A percentile compares a stretch with the other conserved stretches of the same genome.
Conservation (phyloP, 306 rosid species). For the Luffa acutangula region DNA sequence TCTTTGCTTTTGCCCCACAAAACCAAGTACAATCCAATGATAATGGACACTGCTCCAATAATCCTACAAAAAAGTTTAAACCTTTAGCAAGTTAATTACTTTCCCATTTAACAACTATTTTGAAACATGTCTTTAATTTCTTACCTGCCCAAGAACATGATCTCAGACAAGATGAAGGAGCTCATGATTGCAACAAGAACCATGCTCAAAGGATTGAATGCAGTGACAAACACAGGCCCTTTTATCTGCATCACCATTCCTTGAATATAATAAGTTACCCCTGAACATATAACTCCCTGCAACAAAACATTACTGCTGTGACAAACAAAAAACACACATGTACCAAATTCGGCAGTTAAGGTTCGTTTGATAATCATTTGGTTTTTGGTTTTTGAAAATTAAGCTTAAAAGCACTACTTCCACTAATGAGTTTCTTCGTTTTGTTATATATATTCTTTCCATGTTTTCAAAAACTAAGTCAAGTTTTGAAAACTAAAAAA, state of each 20-base stretch:
- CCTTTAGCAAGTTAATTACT: neutral
- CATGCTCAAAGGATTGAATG: constrained; percentile 33
- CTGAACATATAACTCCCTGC: constrained; percentile 43
- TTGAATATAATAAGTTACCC: constrained; percentile 25
- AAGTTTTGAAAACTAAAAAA: no score
- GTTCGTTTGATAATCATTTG: no score
- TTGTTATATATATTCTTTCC: no score
- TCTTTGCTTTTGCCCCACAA: constrained; percentile 44
- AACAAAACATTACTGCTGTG: neutral
- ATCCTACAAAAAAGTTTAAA: constrained; percentile 13
- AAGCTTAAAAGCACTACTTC: no score
- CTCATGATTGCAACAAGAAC: constrained; percentile 35
- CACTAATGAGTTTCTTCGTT: no score
- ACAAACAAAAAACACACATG: no score
- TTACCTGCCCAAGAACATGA: constrained; percentile 34
- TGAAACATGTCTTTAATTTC: neutral
- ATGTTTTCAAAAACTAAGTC: no score
- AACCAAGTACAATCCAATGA: constrained; percentile 31
- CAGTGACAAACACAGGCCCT: constrained; percentile 42
- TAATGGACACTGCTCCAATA: constrained; percentile 27
- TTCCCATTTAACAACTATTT: no score
- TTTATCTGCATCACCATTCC: constrained; percentile 33
- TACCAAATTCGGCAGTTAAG: no score
- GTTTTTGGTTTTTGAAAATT: no score
- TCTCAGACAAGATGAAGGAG: constrained; percentile 30